phyloP scores from a whole-genome alignment of 495 filamentous ascomycete genomes.

The Penicillium herquei region DNA sequence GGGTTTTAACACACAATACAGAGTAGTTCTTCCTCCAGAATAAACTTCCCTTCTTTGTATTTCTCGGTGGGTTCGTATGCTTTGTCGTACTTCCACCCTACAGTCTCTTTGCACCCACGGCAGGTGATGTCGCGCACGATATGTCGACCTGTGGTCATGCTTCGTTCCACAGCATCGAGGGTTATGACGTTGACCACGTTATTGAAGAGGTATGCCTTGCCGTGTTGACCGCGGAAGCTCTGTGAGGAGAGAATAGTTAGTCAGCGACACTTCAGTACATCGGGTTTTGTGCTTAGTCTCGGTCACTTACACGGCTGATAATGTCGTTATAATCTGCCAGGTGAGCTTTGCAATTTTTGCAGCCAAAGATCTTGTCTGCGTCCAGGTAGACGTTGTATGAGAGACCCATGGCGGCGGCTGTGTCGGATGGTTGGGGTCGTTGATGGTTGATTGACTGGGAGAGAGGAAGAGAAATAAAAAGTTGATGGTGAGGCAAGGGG shows the following conservation, averaged over 20 bases:
- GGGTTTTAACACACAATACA: constrained; percentile 58
- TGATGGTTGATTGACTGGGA: constrained; percentile 1
- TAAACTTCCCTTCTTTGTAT: constrained; percentile 99
- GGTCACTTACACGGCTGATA: constrained; percentile 73
- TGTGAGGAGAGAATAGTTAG: constrained; percentile 33
- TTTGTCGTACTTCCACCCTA: constrained; percentile 99
- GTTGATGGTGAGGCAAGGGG: no score
- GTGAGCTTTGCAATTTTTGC: constrained; percentile 94
- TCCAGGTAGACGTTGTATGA: constrained; percentile 95
- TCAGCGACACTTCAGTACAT: not conserved
- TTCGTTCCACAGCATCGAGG: constrained; percentile 82
- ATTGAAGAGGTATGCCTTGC: constrained; percentile 97
- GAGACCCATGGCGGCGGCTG: constrained; percentile 71
- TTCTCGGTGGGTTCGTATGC: constrained; percentile 89
- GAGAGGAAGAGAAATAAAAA: no score
- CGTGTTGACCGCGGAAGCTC: constrained; percentile 98
- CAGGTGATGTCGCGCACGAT: constrained; percentile 91
- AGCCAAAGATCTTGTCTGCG: constrained; percentile 87
- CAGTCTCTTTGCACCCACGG: constrained; percentile 82
- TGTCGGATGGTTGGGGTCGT: not conserved
- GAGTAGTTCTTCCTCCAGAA: constrained; percentile 89
- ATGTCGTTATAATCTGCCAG: constrained; percentile 94
- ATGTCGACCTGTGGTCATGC: constrained; percentile 97
- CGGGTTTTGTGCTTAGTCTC: constrained; percentile 8
- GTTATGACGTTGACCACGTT: constrained; percentile 84